Conservation (phyloP, 192 early-diverging fungal genomes). For the Physocladia obscura region DNA sequence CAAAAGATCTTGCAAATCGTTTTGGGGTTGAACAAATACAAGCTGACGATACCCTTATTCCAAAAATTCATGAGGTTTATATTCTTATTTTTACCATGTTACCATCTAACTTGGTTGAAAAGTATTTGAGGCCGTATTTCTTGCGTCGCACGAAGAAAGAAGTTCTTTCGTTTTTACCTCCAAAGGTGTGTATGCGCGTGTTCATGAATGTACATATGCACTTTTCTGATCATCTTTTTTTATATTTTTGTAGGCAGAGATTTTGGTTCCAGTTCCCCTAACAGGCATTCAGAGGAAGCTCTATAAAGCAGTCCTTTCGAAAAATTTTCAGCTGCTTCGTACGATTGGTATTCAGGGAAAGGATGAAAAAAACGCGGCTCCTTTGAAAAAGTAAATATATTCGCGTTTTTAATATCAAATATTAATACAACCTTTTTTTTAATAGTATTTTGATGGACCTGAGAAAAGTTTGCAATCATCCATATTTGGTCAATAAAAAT, state of each 20-base stretch:
- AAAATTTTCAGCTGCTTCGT: conserved; percentile 52
- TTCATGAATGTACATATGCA: not conserved
- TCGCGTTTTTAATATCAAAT: not conserved
- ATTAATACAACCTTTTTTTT: conserved; percentile 10
- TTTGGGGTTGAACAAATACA: conserved; percentile 46
- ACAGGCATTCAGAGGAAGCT: conserved; percentile 68
- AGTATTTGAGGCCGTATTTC: conserved; percentile 66
- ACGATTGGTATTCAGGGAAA: conserved; percentile 40
- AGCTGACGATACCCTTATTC: conserved; percentile 45
- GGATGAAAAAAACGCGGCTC: conserved; percentile 30
- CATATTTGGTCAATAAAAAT: conserved; percentile 56
- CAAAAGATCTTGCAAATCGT: conserved; percentile 45
- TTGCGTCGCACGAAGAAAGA: conserved; percentile 67
- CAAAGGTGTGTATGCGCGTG: conserved; percentile 53
- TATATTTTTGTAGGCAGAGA: conserved; percentile 43
- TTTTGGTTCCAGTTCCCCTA: conserved; percentile 71
- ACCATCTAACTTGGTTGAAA: not conserved
- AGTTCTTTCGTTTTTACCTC: conserved; percentile 55
- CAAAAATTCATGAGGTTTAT: conserved; percentile 61
- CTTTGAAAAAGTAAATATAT: conserved; percentile 32
- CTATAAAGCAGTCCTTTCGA: conserved; percentile 61
- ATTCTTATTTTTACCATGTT: not conserved
- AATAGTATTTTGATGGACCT: conserved; percentile 66
- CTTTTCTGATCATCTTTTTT: not conserved
- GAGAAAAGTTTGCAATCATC: conserved; percentile 71